Conservation (phyloP, 345 rosid species). For the Abelmoschus esculentus region DNA sequence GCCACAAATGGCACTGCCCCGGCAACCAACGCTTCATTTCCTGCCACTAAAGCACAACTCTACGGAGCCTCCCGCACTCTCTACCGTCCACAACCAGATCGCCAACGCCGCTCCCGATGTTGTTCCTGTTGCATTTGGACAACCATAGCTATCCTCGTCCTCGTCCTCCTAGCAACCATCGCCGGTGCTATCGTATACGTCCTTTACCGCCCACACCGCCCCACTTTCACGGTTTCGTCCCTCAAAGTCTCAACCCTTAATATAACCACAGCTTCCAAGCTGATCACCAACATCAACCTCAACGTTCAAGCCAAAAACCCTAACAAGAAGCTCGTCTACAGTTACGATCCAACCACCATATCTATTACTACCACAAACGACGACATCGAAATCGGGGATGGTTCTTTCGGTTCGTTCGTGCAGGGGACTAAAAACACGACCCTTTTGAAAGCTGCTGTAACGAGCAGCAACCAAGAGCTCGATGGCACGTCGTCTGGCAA, state of each 20-base stretch:
- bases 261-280: slow-evolving; percentile 38
- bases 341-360: slow-evolving; percentile 40
- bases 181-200: slow-evolving; percentile 47
- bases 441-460: slow-evolving; percentile 40
- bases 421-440: slow-evolving; percentile 72
- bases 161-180: slow-evolving; percentile 42
- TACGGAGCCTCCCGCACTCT: slow-evolving; percentile 62
- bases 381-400: slow-evolving; percentile 44
- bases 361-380: slow-evolving; percentile 26
- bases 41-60: slow-evolving; percentile 60
- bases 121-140: slow-evolving; percentile 54
- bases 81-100: slow-evolving; percentile 63
- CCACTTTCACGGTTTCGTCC: slow-evolving; percentile 51
- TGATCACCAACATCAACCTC: slow-evolving; percentile 41
- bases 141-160: slow-evolving; percentile 34
- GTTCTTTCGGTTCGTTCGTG: slow-evolving; percentile 43
- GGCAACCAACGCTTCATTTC: slow-evolving; percentile 38
- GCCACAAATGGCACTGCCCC: slow-evolving; percentile 23
- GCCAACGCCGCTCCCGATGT: slow-evolving; percentile 42
- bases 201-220: slow-evolving; percentile 75
- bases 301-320: slow-evolving; percentile 67
- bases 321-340: slow-evolving; percentile 60
- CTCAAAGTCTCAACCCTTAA: slow-evolving; percentile 54
- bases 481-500: slow-evolving; percentile 41
- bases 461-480: slow-evolving; percentile 34